Evolutionary conservation across 1,139 yeast genomes (phyloP).

Genomic region (Pichia sp.): DNA sequence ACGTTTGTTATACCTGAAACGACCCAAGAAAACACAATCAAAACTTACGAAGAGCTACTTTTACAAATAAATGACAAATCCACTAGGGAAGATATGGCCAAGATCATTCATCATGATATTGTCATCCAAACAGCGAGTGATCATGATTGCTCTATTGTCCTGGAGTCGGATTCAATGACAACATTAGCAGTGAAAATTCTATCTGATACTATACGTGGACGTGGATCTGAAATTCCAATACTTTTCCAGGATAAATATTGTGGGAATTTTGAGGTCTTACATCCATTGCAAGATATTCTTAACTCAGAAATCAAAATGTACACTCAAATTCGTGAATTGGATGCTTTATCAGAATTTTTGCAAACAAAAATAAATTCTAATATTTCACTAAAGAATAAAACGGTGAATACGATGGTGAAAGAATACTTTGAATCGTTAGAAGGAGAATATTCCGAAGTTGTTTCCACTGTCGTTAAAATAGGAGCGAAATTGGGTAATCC

Average conservation of each 20-base stretch:
- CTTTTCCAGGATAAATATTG: constrained; percentile 22
- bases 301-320: constrained; percentile 52
- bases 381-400: constrained; percentile 47
- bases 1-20: constrained; percentile 1
- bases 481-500: constrained; percentile 72
- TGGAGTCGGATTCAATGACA: constrained; percentile 80
- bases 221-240: constrained; percentile 63
- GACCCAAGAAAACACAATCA: constrained; percentile 16
- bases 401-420: constrained; percentile 71
- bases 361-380: constrained; percentile 4
- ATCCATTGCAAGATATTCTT: constrained; percentile 72
- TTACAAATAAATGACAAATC: constrained; percentile 40
- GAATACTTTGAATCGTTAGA: constrained; percentile 71
- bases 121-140: constrained; percentile 40
- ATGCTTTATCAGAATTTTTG: constrained; percentile 8
- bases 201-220: constrained; percentile 79
- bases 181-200: constrained; percentile 72
- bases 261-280: constrained; percentile 35
- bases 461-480: constrained; percentile 87
- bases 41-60: constrained; percentile 22
- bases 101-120: constrained; percentile 41
- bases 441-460: constrained; percentile 80
- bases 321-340: constrained; percentile 11
- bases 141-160: constrained; percentile 42
- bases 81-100: constrained; percentile 52